Percentiles rank a stretch among this genome's conserved stretches.
These are phyloP conservation scores for Pseudogymnoascus sp. DNA, from an alignment of 2,329 filamentous ascomycete species.

Conservation along the genomic window DNA sequence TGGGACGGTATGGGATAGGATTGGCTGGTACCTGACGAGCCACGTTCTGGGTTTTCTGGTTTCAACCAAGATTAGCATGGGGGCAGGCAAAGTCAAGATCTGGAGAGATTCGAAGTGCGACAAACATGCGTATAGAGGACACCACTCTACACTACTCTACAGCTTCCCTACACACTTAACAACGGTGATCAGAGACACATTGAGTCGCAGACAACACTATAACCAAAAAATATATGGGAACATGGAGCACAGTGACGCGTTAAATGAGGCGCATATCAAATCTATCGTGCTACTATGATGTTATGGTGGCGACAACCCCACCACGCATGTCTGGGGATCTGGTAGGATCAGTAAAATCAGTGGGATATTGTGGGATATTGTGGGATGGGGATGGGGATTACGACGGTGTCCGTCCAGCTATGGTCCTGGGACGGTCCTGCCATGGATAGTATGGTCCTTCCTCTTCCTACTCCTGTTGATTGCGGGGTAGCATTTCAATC, in stretches of 20 bases:
- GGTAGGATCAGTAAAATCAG: neutral
- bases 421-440: neutral
- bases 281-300: neutral
- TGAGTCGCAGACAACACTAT: neutral
- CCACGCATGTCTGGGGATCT: neutral
- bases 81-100: neutral
- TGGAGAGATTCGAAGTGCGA: neutral
- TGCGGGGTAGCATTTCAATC: neutral
- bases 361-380: neutral
- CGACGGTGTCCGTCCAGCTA: neutral
- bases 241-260: conserved; percentile 5
- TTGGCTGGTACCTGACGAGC: conserved; percentile 1
- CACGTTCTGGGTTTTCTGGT: conserved; percentile 3
- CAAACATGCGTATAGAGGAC: neutral
- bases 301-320: neutral
- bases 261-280: neutral
- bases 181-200: neutral
- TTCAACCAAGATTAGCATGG: conserved; percentile 4
- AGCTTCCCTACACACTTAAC: neutral
- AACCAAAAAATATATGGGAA: neutral
- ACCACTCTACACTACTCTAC: neutral
- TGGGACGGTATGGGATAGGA: neutral
- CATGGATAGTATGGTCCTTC: too few species aligned
- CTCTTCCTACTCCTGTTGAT: neutral
- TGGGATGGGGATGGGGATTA: neutral